phyloP scores from a whole-genome alignment of 306 rosid species.

The Coriaria nepalensis region DNA sequence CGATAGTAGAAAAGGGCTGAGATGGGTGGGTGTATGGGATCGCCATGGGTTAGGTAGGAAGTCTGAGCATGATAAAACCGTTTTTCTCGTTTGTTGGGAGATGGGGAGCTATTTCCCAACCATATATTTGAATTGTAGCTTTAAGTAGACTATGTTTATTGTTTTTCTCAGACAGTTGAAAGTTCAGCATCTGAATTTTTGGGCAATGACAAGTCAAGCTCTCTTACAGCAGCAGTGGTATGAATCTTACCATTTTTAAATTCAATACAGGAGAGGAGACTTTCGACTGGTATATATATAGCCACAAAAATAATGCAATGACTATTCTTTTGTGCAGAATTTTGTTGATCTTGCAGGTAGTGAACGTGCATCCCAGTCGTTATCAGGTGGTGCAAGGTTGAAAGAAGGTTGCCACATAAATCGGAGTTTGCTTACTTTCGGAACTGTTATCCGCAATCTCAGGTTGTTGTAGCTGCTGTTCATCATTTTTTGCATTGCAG shows the following conservation, averaged over 20 bases:
- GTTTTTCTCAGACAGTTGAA: slow-evolving; percentile 61
- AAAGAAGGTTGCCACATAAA: slow-evolving; percentile 99
- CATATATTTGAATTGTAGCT: too few species aligned
- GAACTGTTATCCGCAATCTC: slow-evolving; percentile 97
- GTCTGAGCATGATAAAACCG: too few species aligned
- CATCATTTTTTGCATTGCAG: not conserved
- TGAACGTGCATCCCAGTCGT: slow-evolving; percentile 91
- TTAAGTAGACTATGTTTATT: not conserved
- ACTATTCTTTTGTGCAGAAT: slow-evolving; percentile 34
- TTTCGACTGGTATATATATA: slow-evolving; percentile 13
- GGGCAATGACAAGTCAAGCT: slow-evolving; percentile 89
- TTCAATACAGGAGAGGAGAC: not conserved
- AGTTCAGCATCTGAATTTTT: slow-evolving; percentile 80
- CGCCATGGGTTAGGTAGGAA: too few species aligned
- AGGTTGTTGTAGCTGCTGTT: slow-evolving; percentile 33
- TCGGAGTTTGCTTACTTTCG: slow-evolving; percentile 87
- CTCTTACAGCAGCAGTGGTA: slow-evolving; percentile 93
- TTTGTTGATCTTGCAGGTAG: slow-evolving; percentile 97
- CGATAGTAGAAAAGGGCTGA: too few species aligned
- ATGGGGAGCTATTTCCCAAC: too few species aligned
- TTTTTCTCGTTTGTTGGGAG: too few species aligned
- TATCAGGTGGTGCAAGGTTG: slow-evolving; percentile 85
- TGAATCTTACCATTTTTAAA: slow-evolving; percentile 7
- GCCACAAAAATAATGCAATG: slow-evolving; percentile 1
- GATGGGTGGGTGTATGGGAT: too few species aligned